Base-by-base conservation (phyloP, 192 early-diverging fungal genomes). In the Phycomyces nitens region DNA sequence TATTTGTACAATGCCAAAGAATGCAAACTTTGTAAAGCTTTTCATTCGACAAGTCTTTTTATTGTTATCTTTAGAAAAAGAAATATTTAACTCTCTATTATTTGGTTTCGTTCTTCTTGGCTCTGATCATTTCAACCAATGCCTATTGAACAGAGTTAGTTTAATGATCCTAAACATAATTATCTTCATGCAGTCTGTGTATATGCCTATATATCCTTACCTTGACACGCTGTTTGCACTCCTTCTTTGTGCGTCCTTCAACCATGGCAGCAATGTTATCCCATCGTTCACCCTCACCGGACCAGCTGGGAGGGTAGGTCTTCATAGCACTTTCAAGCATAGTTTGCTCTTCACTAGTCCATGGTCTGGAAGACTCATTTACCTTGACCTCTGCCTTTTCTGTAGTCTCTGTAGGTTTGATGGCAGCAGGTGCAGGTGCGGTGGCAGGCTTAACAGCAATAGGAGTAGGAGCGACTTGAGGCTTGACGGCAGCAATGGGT, bases 191-290 rank as follows among this genome's bases (percentile, higher is more conserved):
- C 29, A 47, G 12, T 47, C 2, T 47, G 3, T 6, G 18, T 47
- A 3, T n/a, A 11, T 47, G 11, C 41, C 41, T 42, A 47, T 47
- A 11, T 11, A 11, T 3, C 12, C 44, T 47, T 70, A 81, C 79
- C 63, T 85, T 86, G 43, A 88, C 84, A 22, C 86, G 74, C 16
- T 69, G 72, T 62, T 83, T 88, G 53, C 85, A 84, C 50, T 86
- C 86, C 69, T 83, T 87, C 58, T 84, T 86, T 14, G 82, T 77
- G 20, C 82, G 74, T 0, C 84, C 85, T 42, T 75, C 74, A 0
- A 88, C 85, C 11, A 67, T 60, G 21, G 68, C 72, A 2, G 86
- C 82, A 61, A 88, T 82, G 51, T 81, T 82, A 49, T 88, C 85
- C 84, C 85, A 88, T 15, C 86, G 78, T 42, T 88, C 86, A 7